Percentiles rank a stretch among this genome's conserved stretches.
phyloP scores from a whole-genome alignment of 2,329 filamentous ascomycete species.

The Ceratocystis harringtonii region DNA sequence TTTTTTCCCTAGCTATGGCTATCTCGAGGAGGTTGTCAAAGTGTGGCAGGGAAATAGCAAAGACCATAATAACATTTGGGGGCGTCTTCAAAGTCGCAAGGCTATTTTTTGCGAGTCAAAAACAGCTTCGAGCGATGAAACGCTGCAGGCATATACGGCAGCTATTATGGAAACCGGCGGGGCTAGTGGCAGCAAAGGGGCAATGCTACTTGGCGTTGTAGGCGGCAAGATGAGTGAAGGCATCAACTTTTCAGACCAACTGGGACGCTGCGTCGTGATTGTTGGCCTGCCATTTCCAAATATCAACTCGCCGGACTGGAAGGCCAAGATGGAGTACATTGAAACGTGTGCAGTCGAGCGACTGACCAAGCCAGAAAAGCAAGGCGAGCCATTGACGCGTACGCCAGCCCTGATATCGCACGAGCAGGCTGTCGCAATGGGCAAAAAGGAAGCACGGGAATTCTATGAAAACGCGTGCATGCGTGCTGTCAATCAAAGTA shows the following conservation, averaged over 20 bases:
- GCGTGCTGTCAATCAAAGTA: slow-evolving; percentile 92
- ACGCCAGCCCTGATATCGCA: not conserved
- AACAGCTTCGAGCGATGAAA: slow-evolving; percentile 45
- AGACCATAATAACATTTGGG: slow-evolving; percentile 37
- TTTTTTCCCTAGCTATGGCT: slow-evolving; percentile 92
- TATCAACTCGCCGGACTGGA: slow-evolving; percentile 78
- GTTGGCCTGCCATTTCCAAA: slow-evolving; percentile 90
- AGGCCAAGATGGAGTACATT: slow-evolving; percentile 76
- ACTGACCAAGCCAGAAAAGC: slow-evolving; percentile 10
- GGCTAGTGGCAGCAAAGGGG: slow-evolving; percentile 40
- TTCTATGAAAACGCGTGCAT: slow-evolving; percentile 94
- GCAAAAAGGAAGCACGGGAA: slow-evolving; percentile 50
- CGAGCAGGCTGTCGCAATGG: slow-evolving; percentile 22
- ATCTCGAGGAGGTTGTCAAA: slow-evolving; percentile 58
- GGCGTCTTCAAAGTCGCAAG: slow-evolving; percentile 43
- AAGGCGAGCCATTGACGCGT: not conserved
- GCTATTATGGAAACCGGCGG: slow-evolving; percentile 36
- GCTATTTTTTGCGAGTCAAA: slow-evolving; percentile 45
- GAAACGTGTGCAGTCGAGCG: slow-evolving; percentile 32
- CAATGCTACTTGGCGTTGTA: slow-evolving; percentile 75
- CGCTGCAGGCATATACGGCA: slow-evolving; percentile 57
- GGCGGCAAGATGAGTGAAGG: slow-evolving; percentile 93
- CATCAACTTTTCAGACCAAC: slow-evolving; percentile 88
- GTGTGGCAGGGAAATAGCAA: slow-evolving; percentile 39
- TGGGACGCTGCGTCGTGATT: slow-evolving; percentile 83